These are phyloP conservation scores for Ilex paraguariensis DNA, from an alignment of 305 asterid genomes.

Conservation along the genomic window DNA sequence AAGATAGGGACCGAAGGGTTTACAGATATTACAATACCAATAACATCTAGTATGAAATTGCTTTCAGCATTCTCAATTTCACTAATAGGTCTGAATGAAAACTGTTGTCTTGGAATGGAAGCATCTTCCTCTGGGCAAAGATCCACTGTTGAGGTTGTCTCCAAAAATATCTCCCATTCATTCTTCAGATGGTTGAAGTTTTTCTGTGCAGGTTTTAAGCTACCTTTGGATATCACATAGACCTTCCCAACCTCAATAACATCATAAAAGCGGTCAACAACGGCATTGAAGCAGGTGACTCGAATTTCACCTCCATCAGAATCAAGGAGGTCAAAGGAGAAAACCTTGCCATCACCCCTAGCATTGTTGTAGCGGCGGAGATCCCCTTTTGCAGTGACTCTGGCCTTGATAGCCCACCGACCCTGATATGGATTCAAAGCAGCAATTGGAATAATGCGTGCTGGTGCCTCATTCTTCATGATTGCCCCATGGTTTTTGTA, in stretches of 20 bases:
- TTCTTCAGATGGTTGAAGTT: slow-evolving; percentile 92
- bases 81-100: slow-evolving; percentile 70
- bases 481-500: slow-evolving; percentile 80
- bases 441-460: slow-evolving; percentile 84
- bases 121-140: slow-evolving; percentile 78
- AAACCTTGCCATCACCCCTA: slow-evolving; percentile 93
- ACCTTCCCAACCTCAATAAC: slow-evolving; percentile 74
- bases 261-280: slow-evolving; percentile 77
- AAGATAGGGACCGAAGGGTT: slow-evolving; percentile 81
- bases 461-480: slow-evolving; percentile 93
- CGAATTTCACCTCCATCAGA: slow-evolving; percentile 97
- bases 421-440: slow-evolving; percentile 98
- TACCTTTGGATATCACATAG: slow-evolving; percentile 83
- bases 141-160: slow-evolving; percentile 71
- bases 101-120: slow-evolving; percentile 87
- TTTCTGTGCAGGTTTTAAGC: slow-evolving; percentile 91
- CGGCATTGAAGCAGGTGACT: slow-evolving; percentile 87
- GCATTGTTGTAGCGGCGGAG: slow-evolving; percentile 87
- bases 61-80: slow-evolving; percentile 75
- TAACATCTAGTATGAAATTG: slow-evolving; percentile 77
- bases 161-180: slow-evolving; percentile 91
- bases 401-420: slow-evolving; percentile 97
- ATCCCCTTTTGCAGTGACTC: slow-evolving; percentile 95
- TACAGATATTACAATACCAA: slow-evolving; percentile 69
- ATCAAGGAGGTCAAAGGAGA: slow-evolving; percentile 92